Conservation (phyloP, 23 red algal species). For the Gracilariopsis chorda region DNA sequence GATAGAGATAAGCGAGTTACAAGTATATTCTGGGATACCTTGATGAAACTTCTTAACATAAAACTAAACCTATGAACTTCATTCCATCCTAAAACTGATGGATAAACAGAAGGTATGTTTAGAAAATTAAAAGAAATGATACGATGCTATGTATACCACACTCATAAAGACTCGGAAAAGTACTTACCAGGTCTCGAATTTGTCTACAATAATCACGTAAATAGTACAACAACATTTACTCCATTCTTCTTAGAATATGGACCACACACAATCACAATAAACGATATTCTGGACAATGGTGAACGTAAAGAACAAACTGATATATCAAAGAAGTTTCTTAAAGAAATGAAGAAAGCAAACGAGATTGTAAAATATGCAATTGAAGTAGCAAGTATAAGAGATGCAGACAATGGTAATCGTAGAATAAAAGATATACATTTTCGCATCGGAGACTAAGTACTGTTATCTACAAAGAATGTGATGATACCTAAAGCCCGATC, state of each 20-base stretch:
- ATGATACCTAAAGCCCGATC: too few species aligned
- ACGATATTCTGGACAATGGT: too few species aligned
- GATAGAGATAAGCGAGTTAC: constrained; percentile 18
- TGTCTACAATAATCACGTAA: constrained; percentile 2
- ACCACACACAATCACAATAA: too few species aligned
- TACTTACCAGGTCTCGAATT: constrained; percentile 26
- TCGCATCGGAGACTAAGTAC: too few species aligned
- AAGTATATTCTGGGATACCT: neutral
- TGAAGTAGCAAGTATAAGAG: too few species aligned
- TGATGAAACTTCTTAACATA: neutral
- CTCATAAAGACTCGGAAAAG: neutral
- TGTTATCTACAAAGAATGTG: too few species aligned
- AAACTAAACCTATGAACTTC: constrained; percentile 7
- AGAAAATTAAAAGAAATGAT: constrained; percentile 17
- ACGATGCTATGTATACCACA: neutral
- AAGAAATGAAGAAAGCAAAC: too few species aligned
- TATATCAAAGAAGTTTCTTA: too few species aligned
- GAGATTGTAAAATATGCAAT: too few species aligned
- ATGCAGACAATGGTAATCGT: too few species aligned
- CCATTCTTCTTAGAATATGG: constrained; percentile 39
- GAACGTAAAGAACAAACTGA: too few species aligned
- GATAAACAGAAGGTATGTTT: constrained; percentile 16
- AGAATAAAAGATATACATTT: too few species aligned
- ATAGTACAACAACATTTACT: neutral
- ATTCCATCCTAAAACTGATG: constrained; percentile 39